Evolutionary conservation across 176 grass and related monocot genomes (phyloP).

Genomic region (Rhipidocladum racemiflorum): DNA sequence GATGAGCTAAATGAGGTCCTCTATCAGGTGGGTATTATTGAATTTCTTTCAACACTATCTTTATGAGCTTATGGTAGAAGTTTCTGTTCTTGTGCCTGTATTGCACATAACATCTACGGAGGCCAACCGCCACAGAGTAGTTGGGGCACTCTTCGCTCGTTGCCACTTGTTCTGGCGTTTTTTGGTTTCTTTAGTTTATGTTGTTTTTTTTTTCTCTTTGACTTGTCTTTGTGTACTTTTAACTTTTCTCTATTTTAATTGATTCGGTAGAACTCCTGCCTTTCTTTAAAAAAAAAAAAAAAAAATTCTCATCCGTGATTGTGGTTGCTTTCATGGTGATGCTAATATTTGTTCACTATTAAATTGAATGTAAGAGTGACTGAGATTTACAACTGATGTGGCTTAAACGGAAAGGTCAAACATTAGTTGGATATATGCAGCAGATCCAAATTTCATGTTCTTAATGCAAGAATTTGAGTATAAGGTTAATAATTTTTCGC

Average conservation of each 20-base stretch:
- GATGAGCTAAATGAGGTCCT: constrained; percentile 92
- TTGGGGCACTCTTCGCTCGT: no score
- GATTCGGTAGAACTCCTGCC: no score
- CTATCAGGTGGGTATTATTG: constrained; percentile 65
- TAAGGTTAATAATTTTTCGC: neutral
- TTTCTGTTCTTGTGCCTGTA: neutral
- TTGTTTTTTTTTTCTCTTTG: no score
- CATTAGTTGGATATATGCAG: neutral
- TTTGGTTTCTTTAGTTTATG: no score
- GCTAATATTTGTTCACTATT: neutral
- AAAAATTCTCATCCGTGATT: neutral
- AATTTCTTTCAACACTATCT: neutral
- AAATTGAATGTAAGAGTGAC: neutral
- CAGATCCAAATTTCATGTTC: neutral
- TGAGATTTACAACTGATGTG: neutral
- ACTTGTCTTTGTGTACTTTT: no score
- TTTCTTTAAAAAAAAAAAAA: no score
- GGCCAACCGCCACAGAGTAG: no score
- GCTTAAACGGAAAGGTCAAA: neutral
- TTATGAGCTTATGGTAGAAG: neutral
- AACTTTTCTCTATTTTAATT: no score
- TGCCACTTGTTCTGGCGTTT: no score
- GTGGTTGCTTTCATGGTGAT: neutral
- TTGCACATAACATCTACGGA: neutral
- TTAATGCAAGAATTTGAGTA: neutral